phyloP scores from a whole-genome alignment of 768 basidiomycete genomes.

The Cantharellus anzutake region DNA sequence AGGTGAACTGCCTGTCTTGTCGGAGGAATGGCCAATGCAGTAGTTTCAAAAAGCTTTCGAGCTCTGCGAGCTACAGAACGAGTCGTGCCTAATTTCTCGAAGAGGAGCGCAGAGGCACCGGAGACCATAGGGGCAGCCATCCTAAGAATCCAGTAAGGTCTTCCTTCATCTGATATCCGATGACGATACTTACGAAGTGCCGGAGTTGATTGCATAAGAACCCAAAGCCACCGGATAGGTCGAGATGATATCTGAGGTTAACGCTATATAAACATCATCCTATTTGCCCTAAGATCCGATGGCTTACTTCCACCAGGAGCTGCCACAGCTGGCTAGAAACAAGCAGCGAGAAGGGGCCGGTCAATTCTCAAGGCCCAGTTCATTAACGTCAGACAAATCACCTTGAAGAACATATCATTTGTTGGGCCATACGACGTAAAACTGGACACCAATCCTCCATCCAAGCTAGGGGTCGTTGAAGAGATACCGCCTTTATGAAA shows the following conservation, averaged over 20 bases:
- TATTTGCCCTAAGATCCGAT: not conserved
- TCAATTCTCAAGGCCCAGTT: too few species aligned
- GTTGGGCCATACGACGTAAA: constrained; percentile 19
- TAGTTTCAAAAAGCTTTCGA: constrained; percentile 8
- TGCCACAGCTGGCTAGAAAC: constrained; percentile 14
- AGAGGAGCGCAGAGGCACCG: constrained; percentile 9
- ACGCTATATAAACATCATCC: not conserved
- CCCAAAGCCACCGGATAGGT: constrained; percentile 9
- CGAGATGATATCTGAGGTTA: constrained; percentile 6
- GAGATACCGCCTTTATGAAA: not conserved
- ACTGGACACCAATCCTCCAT: constrained; percentile 14
- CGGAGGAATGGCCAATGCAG: constrained; percentile 4
- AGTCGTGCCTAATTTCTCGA: constrained; percentile 9
- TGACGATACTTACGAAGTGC: constrained; percentile 7
- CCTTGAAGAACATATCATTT: constrained; percentile 12
- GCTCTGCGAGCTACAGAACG: not conserved
- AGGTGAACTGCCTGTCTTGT: not conserved
- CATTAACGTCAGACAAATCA: too few species aligned
- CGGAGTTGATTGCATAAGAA: constrained; percentile 1
- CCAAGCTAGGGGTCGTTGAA: not conserved
- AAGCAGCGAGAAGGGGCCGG: too few species aligned
- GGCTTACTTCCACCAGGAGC: constrained; percentile 12
- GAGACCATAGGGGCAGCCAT: constrained; percentile 11
- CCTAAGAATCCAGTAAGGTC: not conserved
- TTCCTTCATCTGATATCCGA: not conserved